A percentile compares a stretch with the other conserved stretches of the same genome.
Evolutionary conservation across 768 basidiomycete genomes (phyloP).

Genomic region (Macrolepiota albuminosa): DNA sequence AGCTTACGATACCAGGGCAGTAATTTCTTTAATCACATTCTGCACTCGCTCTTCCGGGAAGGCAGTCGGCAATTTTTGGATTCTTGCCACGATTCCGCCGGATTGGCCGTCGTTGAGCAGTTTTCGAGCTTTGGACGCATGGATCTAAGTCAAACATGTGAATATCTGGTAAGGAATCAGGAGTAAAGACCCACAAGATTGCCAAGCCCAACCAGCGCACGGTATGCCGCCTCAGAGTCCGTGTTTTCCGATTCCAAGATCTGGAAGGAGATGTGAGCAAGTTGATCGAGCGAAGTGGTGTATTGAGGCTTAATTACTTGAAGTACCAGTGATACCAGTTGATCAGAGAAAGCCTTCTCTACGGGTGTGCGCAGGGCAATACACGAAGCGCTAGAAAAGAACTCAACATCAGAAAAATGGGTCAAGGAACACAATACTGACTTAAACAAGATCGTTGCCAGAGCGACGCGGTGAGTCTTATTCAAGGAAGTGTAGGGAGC

Average conservation of each 20-base stretch:
- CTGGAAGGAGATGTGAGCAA: constrained; percentile 26
- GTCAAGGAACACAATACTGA: constrained; percentile 33
- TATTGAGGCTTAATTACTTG: constrained; percentile 31
- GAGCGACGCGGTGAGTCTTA: constrained; percentile 69
- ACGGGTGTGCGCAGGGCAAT: constrained; percentile 41
- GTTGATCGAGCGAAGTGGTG: background rate
- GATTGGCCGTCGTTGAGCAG: constrained; percentile 35
- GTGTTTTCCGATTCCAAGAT: constrained; percentile 42
- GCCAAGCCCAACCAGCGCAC: constrained; percentile 67
- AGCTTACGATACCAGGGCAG: constrained; percentile 31
- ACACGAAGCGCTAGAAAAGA: constrained; percentile 59
- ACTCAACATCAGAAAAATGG: background rate
- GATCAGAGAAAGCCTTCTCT: constrained; percentile 31
- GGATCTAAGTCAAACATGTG: constrained; percentile 34
- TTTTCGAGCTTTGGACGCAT: constrained; percentile 37
- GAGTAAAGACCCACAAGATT: constrained; percentile 50
- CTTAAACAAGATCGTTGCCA: constrained; percentile 88
- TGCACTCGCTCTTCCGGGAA: constrained; percentile 60
- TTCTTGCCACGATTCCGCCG: constrained; percentile 33
- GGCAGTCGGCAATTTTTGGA: constrained; percentile 34
- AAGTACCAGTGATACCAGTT: constrained; percentile 40
- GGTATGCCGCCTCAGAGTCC: constrained; percentile 70
- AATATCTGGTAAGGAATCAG: background rate
- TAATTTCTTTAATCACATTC: constrained; percentile 46
- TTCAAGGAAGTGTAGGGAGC: constrained; percentile 51